These are phyloP conservation scores for Rosa chinensis DNA, from an alignment of 306 rosid genomes.

Conservation along the genomic window DNA sequence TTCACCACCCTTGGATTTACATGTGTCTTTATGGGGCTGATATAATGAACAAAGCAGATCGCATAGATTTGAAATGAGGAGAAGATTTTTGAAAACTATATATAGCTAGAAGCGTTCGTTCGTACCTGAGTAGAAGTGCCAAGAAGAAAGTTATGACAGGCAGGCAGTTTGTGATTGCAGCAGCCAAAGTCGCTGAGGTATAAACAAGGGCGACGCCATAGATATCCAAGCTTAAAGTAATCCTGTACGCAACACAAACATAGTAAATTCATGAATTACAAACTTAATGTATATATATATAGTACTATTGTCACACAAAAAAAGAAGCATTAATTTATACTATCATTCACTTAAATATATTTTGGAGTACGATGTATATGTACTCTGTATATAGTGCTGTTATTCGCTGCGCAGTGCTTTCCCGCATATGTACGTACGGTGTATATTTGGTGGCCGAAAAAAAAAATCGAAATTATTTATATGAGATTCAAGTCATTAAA, in stretches of 20 bases:
- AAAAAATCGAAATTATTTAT: background rate
- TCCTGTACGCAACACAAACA: constrained; percentile 39
- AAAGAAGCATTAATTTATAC: too few species aligned
- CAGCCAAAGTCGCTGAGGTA: constrained; percentile 78
- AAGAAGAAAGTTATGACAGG: constrained; percentile 83
- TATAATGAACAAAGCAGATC: background rate
- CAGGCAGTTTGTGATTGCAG: constrained; percentile 72
- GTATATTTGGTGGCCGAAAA: background rate
- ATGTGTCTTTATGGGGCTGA: background rate
- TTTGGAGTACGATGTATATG: too few species aligned
- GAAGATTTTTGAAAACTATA: background rate
- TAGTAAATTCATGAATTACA: background rate
- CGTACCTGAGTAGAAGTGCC: constrained; percentile 63
- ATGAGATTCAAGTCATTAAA: background rate
- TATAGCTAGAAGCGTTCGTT: background rate
- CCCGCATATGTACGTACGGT: background rate
- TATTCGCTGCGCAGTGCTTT: background rate
- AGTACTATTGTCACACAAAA: background rate
- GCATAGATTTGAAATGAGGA: background rate
- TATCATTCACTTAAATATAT: too few species aligned
- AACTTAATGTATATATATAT: background rate
- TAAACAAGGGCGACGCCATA: constrained; percentile 58
- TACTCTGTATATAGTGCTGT: background rate
- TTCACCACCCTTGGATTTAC: background rate
- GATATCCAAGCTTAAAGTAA: constrained; percentile 51